Evolutionary conservation across 345 rosid genomes (phyloP), one percentile per base, ranked within the genome.

Genomic region (Sonneratia caseolaris): DNA sequence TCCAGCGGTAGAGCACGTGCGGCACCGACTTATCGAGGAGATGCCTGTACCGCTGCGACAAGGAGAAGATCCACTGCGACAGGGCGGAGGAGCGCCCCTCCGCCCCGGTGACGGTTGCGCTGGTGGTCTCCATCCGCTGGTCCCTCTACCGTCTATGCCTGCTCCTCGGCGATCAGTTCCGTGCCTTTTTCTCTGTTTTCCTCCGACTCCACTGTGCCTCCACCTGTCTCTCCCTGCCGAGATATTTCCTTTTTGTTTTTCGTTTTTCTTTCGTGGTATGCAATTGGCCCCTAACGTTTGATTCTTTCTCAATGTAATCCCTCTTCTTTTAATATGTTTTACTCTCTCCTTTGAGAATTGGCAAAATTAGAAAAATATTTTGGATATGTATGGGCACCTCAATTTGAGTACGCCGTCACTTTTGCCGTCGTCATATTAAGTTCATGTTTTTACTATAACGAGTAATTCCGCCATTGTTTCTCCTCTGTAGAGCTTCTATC

Each of bases 21-120:
- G 92, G 97, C 9, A 88, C 91, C 36, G 93, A 80, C 78, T 86
- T 83, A 76, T 93, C 98, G 68, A 91, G 86, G 27, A 89, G 79
- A 78, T 86, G 84, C 81, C 86, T 97, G 69, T 81, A 88, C 72
- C 85, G 81, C 82, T 81, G 90, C 66, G 85, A 72, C 3, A 82
- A 68, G 70, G 77, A 70, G 82, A 71, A 82, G 77, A 72, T 77
- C 85, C 86, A 77, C 61, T 82, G 79, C 15, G 87, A 74, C 43
- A 80, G 32, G 19, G 78, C 35, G 64, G 87, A 75, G 71, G 79
- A 55, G 76, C 55, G 77, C 71, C 74, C 84, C 70, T 77, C 84
- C 36, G 77, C 75, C 77, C 74, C 43, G 2, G 77, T 37, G 75
- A 78, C 75, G 19, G 84, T 72, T 37, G 75, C 75, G 64, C 79